These are phyloP conservation scores for Linum tenue DNA, from an alignment of 345 rosid genomes.

Conservation along the genomic window DNA sequence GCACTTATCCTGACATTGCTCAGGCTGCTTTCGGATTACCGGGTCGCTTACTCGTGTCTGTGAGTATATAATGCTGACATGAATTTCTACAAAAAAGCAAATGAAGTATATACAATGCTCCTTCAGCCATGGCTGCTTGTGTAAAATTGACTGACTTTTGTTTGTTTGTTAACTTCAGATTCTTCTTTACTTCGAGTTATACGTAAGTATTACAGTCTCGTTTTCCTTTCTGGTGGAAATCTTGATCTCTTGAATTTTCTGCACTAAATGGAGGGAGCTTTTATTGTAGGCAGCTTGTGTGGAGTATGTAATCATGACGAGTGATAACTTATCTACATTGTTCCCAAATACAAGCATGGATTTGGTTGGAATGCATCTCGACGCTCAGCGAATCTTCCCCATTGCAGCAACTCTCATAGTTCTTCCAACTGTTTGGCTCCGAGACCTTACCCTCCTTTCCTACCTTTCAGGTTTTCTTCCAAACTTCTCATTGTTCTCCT, in stretches of 20 bases:
- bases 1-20: constrained; percentile 78
- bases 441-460: constrained; percentile 62
- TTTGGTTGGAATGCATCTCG: constrained; percentile 38
- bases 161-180: constrained; percentile 42
- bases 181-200: constrained; percentile 52
- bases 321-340: constrained; percentile 59
- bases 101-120: no score
- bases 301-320: constrained; percentile 73
- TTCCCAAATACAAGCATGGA: constrained; percentile 45
- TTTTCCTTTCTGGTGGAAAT: background rate
- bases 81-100: no score
- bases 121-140: background rate
- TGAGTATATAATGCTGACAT: constrained; percentile 22
- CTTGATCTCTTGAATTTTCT: constrained; percentile 1
- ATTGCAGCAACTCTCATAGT: constrained; percentile 40
- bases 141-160: constrained; percentile 14
- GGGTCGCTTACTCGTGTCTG: constrained; percentile 54
- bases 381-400: constrained; percentile 41
- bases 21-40: constrained; percentile 72
- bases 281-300: constrained; percentile 61
- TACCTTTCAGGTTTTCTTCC: constrained; percentile 65
- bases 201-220: constrained; percentile 41
- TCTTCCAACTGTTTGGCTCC: constrained; percentile 88
- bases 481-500: background rate
- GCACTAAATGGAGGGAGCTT: constrained; percentile 15